phyloP scores from a whole-genome alignment of 495 filamentous ascomycete species.

The Corynascus novoguineensis region DNA sequence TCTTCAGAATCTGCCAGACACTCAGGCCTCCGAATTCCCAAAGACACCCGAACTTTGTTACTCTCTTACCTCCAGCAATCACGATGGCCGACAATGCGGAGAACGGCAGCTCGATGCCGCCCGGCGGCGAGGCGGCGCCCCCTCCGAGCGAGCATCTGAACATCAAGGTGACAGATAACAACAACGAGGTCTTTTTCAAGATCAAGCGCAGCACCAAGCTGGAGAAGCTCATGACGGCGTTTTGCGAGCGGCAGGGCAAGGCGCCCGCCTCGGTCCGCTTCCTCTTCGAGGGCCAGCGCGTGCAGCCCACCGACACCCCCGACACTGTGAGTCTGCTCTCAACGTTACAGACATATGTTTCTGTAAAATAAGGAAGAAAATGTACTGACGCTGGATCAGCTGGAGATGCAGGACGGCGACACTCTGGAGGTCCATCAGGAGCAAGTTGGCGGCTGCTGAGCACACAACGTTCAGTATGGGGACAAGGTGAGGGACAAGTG shows the following conservation, averaged over 20 bases:
- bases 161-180: constrained; percentile 99
- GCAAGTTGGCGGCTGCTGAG: constrained; percentile 72
- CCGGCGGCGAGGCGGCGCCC: constrained; percentile 29
- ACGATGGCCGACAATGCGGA: constrained; percentile 50
- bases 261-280: constrained; percentile 78
- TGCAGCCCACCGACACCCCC: constrained; percentile 82
- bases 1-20: too few relatives aligned
- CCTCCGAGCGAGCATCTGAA: constrained; percentile 90
- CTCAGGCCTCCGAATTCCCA: too few relatives aligned
- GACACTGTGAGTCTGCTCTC: constrained; percentile 65
- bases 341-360: background rate
- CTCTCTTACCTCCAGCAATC: background rate
- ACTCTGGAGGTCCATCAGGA: constrained; percentile 98
- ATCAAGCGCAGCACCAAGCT: constrained; percentile 96
- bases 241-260: constrained; percentile 96
- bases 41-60: background rate
- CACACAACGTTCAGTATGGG: background rate
- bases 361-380: background rate
- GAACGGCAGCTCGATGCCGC: constrained; percentile 54
- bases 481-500: background rate
- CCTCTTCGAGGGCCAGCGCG: constrained; percentile 89
- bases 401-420: constrained; percentile 96
- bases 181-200: constrained; percentile 99
- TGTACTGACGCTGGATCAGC: constrained; percentile 45
- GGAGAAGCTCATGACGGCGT: constrained; percentile 98